Evolutionary conservation across 176 grass and related monocot genomes (phyloP), one percentile per base, ranked within the genome.

Genomic region (Bothriochloa decipiens): DNA sequence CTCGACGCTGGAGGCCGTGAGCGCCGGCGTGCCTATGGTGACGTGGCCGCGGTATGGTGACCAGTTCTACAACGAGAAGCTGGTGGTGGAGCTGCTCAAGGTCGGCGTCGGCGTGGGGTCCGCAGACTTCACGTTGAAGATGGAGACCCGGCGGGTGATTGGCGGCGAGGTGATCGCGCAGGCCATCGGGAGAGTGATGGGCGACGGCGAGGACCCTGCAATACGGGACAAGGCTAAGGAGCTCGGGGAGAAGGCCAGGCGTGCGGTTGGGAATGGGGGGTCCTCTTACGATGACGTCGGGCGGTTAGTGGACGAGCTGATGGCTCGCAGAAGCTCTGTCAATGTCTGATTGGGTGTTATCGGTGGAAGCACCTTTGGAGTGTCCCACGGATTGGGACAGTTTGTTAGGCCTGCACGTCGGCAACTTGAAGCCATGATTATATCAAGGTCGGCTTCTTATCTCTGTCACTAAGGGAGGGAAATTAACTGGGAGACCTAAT

Each of bases 51-150:
- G 88, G 35, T 89, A 32, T 65, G 81, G 69, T 7, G 92, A 97
- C 10, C 94, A 97, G 33, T 97, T 97, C 81, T 92, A 77, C 61
- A 92, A 94, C 58, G 94, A 97, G 86, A 91, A 83, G 78, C 82
- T 92, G 28, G 29, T 97, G 1, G 88, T 92, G n/a, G 86, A 97
- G 46, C 40, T 92, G 43, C 82, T 88, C n/a, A 26, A 37, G 80
- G 42, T 80, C 6, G 92, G 92, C 0, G 75, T 87, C 27, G 50
- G 82, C 5, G 45, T 91, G 1, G 92, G 92, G 1, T 68, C 81
- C 16, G 57, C 42, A 35, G 80, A 87, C 42, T 91, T 20, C 63
- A 76, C 58, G 43, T 69, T 37, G n/a, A 81, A 15, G 26, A 6
- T 57, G 47, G 92, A 86, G 22, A 16, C 37, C 10, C 80, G 68